Percentiles rank a stretch among this genome's conserved stretches.
Conservation (phyloP, 768 basidiomycete genomes). For the Termitomyces sp. region DNA sequence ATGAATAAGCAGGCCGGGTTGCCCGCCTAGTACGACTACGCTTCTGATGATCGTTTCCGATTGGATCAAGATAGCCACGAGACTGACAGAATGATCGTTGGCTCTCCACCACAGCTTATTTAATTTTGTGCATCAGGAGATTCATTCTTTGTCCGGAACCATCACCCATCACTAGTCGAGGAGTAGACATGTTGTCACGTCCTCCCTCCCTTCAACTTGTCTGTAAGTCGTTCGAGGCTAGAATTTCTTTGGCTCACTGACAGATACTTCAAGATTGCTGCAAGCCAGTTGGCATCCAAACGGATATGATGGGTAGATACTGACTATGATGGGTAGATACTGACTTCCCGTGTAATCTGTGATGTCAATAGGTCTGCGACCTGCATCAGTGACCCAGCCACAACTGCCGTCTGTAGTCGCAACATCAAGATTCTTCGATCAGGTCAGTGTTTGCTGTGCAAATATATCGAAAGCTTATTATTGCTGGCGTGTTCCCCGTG, state of each 20-base stretch:
- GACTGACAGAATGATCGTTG: not conserved
- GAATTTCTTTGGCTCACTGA: not conserved
- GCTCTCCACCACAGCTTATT: slow-evolving; percentile 2
- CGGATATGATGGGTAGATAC: not conserved
- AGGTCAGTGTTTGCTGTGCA: slow-evolving; percentile 25
- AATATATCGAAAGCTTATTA: slow-evolving; percentile 32
- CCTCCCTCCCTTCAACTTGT: slow-evolving; percentile 38
- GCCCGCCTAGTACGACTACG: too few species aligned
- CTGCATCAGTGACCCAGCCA: not conserved
- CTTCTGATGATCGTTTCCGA: not conserved
- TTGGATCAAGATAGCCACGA: not conserved
- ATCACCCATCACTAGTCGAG: slow-evolving; percentile 19
- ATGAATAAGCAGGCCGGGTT: too few species aligned
- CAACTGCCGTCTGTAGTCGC: not conserved
- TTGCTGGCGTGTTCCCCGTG: slow-evolving; percentile 24
- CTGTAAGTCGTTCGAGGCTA: slow-evolving; percentile 20
- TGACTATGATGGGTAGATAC: not conserved
- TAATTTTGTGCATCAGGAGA: not conserved
- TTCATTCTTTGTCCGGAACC: slow-evolving; percentile 35
- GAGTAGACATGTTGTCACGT: slow-evolving; percentile 30
- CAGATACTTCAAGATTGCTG: slow-evolving; percentile 18
- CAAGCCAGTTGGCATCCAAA: slow-evolving; percentile 6
- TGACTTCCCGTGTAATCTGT: not conserved
- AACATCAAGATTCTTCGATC: slow-evolving; percentile 7
- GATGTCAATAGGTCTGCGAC: slow-evolving; percentile 2